A percentile compares a stretch with the other conserved stretches of the same genome.
Conservation (phyloP, 768 basidiomycete genomes). For the Rhodotorula paludigena region DNA sequence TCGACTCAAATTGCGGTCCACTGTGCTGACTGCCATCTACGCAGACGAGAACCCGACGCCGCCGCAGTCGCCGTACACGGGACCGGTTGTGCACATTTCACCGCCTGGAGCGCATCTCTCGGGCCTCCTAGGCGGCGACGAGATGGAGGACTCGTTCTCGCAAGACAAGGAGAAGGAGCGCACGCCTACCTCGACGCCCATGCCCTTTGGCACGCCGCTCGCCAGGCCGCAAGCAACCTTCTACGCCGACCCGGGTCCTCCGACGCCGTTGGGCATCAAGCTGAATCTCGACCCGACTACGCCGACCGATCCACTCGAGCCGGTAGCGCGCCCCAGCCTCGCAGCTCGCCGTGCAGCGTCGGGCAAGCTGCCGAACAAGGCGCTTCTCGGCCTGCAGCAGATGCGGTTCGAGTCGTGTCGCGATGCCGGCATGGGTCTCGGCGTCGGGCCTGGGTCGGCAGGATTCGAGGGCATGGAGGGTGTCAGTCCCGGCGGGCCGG, state of each 20-base stretch:
- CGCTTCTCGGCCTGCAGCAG: constrained; percentile 30
- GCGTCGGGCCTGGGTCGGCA: constrained; percentile 30
- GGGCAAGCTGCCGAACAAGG: constrained; percentile 29
- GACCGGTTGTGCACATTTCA: constrained; percentile 19
- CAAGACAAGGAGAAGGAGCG: background rate
- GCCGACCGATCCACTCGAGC: background rate
- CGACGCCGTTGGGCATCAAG: background rate
- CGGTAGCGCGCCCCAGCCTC: background rate
- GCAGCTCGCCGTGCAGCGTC: constrained; percentile 22
- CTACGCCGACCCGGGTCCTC: background rate
- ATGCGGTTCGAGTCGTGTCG: constrained; percentile 36
- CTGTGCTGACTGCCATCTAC: background rate
- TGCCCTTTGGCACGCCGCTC: too few relatives aligned
- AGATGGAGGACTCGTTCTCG: background rate
- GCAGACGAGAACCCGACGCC: constrained; percentile 36
- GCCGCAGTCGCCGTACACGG: constrained; percentile 11
- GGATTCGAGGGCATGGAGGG: constrained; percentile 17
- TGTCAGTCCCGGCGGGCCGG: constrained; percentile 6
- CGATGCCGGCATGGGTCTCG: constrained; percentile 32
- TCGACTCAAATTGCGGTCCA: background rate
- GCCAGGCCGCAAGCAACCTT: background rate
- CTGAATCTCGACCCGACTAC: background rate
- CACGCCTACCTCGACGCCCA: background rate
- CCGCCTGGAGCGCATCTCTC: constrained; percentile 11
- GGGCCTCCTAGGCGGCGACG: constrained; percentile 3